Evolutionary conservation across 148 eudicot species (phyloP), one percentile per base, ranked within the genome.

Genomic region (Camellia sinensis): DNA sequence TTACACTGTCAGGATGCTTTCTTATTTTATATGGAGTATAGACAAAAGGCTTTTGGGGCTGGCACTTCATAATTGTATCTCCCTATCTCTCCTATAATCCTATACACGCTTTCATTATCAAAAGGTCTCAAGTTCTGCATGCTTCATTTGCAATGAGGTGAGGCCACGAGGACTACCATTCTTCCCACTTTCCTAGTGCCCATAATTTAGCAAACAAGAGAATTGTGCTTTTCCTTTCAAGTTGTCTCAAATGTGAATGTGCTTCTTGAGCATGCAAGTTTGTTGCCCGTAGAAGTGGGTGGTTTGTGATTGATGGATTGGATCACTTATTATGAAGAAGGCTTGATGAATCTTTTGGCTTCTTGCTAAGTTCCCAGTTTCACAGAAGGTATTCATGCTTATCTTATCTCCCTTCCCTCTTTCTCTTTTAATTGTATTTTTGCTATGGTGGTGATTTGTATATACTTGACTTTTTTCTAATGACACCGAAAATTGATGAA

Each of bases 181-280:
- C 21, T 18, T 61, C 21, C 29, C 21, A 61, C 3, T n/a, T 61
- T 19, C 22, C 22, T 7, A 61, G 3, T 8, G 10, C 59, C 59
- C 72, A 43, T 46, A 50, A 68, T 68, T 44, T 52, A 67, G 3
- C 71, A 45, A 67, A n/a, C 50, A 7, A 17, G 48, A 15, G 48
- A 67, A 4, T 5, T 40, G 18, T 70, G 37, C 41, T n/a, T 45
- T 45, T 21, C 37, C 56, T 70, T 70, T 70, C 56, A 70, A 45
- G 18, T 17, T 61, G 50, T 67, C 19, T 67, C 71, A 41, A 43
- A 67, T 4, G 8, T 45, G 21, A 68, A 41, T 44, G 44, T 67
- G 14, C 72, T 41, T 67, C 52, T 67, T 41, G 48, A 67, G 71
- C 48, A 44, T 68, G n/a, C 72, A 68, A 68, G 22, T 44, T 18